A percentile compares a stretch with the other conserved stretches of the same genome.
Conservation (phyloP, 192 early-diverging fungal species). For the Podila epigama region DNA sequence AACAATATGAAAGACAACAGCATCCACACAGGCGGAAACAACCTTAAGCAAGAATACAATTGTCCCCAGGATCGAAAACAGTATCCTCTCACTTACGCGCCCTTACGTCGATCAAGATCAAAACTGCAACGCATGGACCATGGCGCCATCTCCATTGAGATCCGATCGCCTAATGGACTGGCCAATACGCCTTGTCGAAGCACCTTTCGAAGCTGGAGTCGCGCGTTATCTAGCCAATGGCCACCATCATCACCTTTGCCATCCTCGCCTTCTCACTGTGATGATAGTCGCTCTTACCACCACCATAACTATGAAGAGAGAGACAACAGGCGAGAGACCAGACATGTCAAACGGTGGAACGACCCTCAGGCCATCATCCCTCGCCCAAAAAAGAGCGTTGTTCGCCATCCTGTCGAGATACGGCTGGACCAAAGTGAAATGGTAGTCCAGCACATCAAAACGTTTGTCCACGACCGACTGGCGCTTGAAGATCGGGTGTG, state of each 20-base stretch:
- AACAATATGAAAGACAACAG: neutral
- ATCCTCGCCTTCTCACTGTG: too few relatives aligned
- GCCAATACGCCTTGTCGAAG: neutral
- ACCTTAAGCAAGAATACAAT: neutral
- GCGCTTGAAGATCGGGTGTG: neutral
- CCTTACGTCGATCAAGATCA: neutral
- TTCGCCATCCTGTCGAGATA: neutral
- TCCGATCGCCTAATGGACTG: neutral
- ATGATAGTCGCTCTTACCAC: too few relatives aligned
- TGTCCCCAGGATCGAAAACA: neutral
- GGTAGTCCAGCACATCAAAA: neutral
- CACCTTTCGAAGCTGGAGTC: neutral
- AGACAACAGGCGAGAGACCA: neutral
- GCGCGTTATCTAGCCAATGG: neutral
- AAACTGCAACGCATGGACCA: neutral
- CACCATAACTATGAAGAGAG: neutral
- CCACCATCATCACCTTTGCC: too few relatives aligned
- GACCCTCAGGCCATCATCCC: neutral
- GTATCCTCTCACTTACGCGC: too few relatives aligned
- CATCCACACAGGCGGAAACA: neutral
- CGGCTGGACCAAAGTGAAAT: neutral
- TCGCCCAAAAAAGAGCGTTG: too few relatives aligned
- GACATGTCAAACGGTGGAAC: too few relatives aligned
- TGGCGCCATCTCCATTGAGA: neutral
- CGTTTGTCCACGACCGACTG: neutral